Evolutionary conservation across 768 basidiomycete species (phyloP).

Genomic region (Pleurotus cornucopiae): DNA sequence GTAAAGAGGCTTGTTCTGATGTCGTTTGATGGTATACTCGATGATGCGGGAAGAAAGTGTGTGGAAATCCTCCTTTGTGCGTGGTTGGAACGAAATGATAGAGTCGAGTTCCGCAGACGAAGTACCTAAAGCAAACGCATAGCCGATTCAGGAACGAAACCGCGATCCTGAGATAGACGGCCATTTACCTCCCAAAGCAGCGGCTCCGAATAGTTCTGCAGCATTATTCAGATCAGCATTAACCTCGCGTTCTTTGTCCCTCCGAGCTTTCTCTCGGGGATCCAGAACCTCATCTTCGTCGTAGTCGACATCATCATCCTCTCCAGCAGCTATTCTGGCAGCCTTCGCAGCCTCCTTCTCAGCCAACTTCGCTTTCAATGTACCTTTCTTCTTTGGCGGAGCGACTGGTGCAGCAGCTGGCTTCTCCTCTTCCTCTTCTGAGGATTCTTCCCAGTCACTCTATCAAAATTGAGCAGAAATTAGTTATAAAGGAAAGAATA

Average conservation of each 20-base stretch:
- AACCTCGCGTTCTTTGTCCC: slow-evolving; percentile 78
- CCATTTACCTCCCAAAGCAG: slow-evolving; percentile 56
- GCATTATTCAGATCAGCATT: slow-evolving; percentile 86
- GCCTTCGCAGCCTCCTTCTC: slow-evolving; percentile 84
- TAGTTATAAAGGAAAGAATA: slow-evolving; percentile 6
- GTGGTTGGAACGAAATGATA: slow-evolving; percentile 74
- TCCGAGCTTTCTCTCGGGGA: slow-evolving; percentile 70
- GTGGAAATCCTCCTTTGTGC: slow-evolving; percentile 86
- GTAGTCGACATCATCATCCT: slow-evolving; percentile 46
- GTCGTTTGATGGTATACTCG: slow-evolving; percentile 70
- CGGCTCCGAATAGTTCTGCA: slow-evolving; percentile 72
- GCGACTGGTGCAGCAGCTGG: slow-evolving; percentile 45
- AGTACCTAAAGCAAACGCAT: slow-evolving; percentile 41
- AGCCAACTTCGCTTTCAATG: slow-evolving; percentile 85
- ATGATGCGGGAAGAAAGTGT: slow-evolving; percentile 70
- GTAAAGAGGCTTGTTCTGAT: slow-evolving; percentile 81
- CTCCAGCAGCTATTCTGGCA: slow-evolving; percentile 25
- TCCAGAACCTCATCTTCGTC: slow-evolving; percentile 75
- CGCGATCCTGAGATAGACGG: not conserved
- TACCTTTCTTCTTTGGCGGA: slow-evolving; percentile 89
- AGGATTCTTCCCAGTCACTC: slow-evolving; percentile 93
- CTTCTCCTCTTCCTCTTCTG: slow-evolving; percentile 60
- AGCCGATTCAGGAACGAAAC: not conserved
- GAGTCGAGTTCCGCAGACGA: slow-evolving; percentile 64
- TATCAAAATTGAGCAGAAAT: slow-evolving; percentile 23